Conservation (phyloP, 2,329 filamentous ascomycete genomes). For the Colletotrichum sp. region DNA sequence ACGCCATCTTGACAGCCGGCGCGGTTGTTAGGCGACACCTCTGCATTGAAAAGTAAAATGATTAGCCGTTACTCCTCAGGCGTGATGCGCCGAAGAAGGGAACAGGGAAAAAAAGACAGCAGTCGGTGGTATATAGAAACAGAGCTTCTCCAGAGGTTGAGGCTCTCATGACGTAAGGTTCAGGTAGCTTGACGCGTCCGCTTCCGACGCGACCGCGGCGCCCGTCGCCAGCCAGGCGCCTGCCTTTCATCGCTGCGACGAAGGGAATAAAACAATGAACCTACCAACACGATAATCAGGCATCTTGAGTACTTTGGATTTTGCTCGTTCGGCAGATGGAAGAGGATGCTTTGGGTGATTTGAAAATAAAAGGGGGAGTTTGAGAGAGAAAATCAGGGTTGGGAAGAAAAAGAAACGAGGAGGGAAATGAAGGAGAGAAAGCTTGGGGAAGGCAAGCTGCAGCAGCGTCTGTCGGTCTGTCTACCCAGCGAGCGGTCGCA, state of each 20-base stretch:
- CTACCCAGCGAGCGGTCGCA: background rate
- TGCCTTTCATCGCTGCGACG: background rate
- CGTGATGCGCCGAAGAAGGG: background rate
- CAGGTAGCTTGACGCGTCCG: conserved; percentile 1
- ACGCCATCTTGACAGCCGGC: conserved; percentile 74
- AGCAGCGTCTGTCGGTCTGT: background rate
- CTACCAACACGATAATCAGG: conserved; percentile 52
- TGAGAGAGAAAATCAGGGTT: background rate
- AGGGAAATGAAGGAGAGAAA: conserved; percentile 9
- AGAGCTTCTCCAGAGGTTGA: background rate
- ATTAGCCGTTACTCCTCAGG: background rate
- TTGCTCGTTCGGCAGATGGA: background rate
- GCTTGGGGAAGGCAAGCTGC: background rate
- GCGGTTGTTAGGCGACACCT: conserved; percentile 71
- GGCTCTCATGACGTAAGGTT: conserved; percentile 7
- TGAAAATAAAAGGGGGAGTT: background rate
- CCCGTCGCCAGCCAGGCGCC: background rate
- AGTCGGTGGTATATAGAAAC: background rate
- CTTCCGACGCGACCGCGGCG: background rate
- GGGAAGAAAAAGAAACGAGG: conserved; percentile 6
- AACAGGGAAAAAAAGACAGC: background rate
- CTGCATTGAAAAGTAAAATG: conserved; percentile 46
- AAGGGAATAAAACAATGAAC: conserved; percentile 21
- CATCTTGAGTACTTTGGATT: conserved; percentile 34
- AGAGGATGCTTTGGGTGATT: background rate